Evolutionary conservation across 768 basidiomycete species (phyloP).

Genomic region (Pisolithus microcarpus): DNA sequence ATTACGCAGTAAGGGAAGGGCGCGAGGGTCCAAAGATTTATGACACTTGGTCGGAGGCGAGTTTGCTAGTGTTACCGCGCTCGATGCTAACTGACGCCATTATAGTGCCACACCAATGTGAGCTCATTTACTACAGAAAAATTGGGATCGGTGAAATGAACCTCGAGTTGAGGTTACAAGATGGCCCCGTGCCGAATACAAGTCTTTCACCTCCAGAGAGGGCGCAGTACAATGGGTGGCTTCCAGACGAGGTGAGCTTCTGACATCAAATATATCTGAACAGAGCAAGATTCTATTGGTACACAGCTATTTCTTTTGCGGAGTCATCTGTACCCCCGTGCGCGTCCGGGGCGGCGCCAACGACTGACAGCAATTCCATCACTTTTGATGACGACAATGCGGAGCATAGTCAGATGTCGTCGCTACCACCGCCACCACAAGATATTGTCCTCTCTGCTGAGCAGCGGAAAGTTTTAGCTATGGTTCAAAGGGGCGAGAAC

Average conservation of each 20-base stretch:
- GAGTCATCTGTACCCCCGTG: neutral
- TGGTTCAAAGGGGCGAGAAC: conserved; percentile 52
- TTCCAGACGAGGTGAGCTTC: conserved; percentile 11
- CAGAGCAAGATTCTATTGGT: neutral
- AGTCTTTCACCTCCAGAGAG: conserved; percentile 39
- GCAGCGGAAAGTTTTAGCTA: conserved; percentile 41
- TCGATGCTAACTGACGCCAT: neutral
- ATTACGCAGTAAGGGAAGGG: conserved; percentile 56
- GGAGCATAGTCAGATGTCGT: neutral
- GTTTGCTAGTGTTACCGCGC: conserved; percentile 7
- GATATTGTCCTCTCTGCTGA: conserved; percentile 42
- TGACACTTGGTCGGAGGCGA: conserved; percentile 52
- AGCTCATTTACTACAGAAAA: neutral
- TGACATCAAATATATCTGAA: neutral
- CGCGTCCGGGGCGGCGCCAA: neutral
- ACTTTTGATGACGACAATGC: neutral
- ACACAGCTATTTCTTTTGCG: neutral
- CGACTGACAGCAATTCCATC: too few species aligned
- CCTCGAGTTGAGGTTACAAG: conserved; percentile 38
- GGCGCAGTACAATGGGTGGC: conserved; percentile 48
- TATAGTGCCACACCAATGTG: conserved; percentile 45
- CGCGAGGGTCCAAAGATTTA: conserved; percentile 54
- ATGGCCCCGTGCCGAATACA: conserved; percentile 46
- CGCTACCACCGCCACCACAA: conserved; percentile 1
- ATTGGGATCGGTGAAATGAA: neutral